phyloP scores from a whole-genome alignment of 257 asterid genomes.

The Scutellaria barbata region DNA sequence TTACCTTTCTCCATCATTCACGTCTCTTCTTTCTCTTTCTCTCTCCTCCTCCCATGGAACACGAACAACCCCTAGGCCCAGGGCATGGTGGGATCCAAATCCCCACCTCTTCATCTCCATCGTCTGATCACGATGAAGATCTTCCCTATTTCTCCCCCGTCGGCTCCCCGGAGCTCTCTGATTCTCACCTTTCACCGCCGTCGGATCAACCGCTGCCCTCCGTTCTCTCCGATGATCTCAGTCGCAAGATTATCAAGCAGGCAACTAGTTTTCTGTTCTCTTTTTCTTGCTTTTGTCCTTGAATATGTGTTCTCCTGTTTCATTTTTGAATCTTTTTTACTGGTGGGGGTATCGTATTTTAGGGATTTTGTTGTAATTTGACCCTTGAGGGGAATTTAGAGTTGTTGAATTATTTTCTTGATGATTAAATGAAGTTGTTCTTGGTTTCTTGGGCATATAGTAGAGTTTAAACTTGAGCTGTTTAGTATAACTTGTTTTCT shows the following conservation, averaged over 20 bases:
- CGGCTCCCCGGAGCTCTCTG: conserved; percentile 67
- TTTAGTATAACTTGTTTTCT: conserved; percentile 3
- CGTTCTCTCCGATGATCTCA: conserved; percentile 66
- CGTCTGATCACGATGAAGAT: conserved; percentile 53
- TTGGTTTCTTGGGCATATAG: conserved; percentile 14
- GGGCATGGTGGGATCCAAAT: conserved; percentile 45
- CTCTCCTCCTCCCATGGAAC: conserved; percentile 58
- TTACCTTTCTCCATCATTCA: conserved; percentile 45
- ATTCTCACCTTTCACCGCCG: conserved; percentile 44
- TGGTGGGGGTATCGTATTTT: not conserved
- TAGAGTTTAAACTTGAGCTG: conserved; percentile 31
- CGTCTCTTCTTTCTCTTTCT: conserved; percentile 41
- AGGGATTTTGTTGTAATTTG: conserved; percentile 19
- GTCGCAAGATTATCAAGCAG: conserved; percentile 79
- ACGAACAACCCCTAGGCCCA: conserved; percentile 47
- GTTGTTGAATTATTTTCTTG: conserved; percentile 13
- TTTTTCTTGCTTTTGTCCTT: not conserved
- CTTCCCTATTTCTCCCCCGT: conserved; percentile 62
- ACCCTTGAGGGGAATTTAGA: not conserved
- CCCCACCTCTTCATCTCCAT: conserved; percentile 52
- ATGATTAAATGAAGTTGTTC: not conserved
- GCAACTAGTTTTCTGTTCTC: conserved; percentile 32
- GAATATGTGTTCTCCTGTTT: conserved; percentile 1
- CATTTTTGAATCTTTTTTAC: conserved; percentile 11
- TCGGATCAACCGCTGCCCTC: conserved; percentile 48